A percentile compares a stretch with the other conserved stretches of the same genome.
These are phyloP conservation scores for Puya raimondii DNA, from an alignment of 176 grass and related monocot species.

Conservation along the genomic window DNA sequence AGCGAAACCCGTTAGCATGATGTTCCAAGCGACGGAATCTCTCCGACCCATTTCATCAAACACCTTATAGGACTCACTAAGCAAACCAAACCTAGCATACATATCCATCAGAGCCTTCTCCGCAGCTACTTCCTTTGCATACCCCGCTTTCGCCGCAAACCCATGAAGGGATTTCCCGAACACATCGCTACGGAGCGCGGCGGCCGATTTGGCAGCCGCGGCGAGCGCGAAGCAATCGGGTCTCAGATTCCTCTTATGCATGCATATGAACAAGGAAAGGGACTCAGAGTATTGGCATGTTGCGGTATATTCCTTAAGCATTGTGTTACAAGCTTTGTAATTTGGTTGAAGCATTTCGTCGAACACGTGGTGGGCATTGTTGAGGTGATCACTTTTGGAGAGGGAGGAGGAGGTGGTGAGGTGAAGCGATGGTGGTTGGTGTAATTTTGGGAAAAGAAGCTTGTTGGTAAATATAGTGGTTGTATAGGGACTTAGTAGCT, in stretches of 20 bases:
- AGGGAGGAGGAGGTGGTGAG: not conserved
- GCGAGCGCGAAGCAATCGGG: slow-evolving; percentile 45
- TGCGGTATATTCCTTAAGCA: slow-evolving; percentile 19
- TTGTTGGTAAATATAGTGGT: slow-evolving; percentile 2
- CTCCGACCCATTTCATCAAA: slow-evolving; percentile 39
- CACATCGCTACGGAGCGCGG: not conserved
- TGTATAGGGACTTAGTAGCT: not conserved
- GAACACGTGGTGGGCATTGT: slow-evolving; percentile 22
- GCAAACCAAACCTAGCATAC: slow-evolving; percentile 35
- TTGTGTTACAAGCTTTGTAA: slow-evolving; percentile 16
- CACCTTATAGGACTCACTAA: slow-evolving; percentile 27
- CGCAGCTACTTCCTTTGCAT: slow-evolving; percentile 17
- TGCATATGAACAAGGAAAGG: slow-evolving; percentile 19
- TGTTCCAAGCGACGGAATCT: slow-evolving; percentile 60
- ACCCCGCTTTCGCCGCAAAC: slow-evolving; percentile 32
- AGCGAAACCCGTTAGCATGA: slow-evolving; percentile 38
- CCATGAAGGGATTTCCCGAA: slow-evolving; percentile 43
- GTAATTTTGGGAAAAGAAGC: not conserved
- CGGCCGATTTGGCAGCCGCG: slow-evolving; percentile 36
- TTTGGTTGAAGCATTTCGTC: slow-evolving; percentile 29
- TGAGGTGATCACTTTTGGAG: not conserved
- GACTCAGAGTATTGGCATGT: slow-evolving; percentile 10
- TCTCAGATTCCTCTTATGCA: slow-evolving; percentile 11
- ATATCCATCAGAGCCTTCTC: slow-evolving; percentile 51
- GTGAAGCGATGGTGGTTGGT: not conserved